These are phyloP conservation scores for Codiaeum variegatum DNA, from an alignment of 441 rosid genomes.

Conservation along the genomic window DNA sequence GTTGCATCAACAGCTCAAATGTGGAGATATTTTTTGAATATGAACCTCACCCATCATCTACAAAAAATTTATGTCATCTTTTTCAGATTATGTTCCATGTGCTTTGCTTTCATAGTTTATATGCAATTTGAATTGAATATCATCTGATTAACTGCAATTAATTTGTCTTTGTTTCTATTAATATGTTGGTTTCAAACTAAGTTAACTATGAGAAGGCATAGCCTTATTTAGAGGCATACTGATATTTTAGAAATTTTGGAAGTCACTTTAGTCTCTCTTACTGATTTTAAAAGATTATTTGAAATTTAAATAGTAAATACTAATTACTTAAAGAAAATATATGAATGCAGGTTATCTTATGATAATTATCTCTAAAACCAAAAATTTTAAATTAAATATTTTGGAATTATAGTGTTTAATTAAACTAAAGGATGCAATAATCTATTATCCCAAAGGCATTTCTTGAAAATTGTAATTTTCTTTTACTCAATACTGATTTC, in stretches of 20 bases:
- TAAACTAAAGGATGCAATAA: too few relatives aligned
- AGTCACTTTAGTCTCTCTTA: neutral
- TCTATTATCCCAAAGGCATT: too few relatives aligned
- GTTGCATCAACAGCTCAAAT: constrained; percentile 67
- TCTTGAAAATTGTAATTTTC: too few relatives aligned
- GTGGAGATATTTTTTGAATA: constrained; percentile 62
- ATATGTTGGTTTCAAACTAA: neutral
- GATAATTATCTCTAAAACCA: too few relatives aligned
- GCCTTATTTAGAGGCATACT: neutral
- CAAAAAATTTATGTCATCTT: constrained; percentile 81
- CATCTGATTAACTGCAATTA: neutral
- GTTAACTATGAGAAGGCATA: neutral
- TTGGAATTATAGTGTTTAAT: too few relatives aligned
- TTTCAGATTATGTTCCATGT: constrained; percentile 61
- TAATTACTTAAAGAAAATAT: too few relatives aligned
- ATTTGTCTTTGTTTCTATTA: neutral
- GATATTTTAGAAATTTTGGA: neutral
- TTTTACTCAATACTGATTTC: too few relatives aligned
- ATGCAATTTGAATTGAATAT: constrained; percentile 1
- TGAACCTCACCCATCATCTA: constrained; percentile 90
- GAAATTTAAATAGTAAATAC: too few relatives aligned
- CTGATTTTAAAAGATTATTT: too few relatives aligned
- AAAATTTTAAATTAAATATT: too few relatives aligned
- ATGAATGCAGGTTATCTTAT: too few relatives aligned
- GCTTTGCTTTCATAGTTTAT: neutral